Evolutionary conservation across 805 yeast species (phyloP).

Genomic region (Torulaspora maleeae): DNA sequence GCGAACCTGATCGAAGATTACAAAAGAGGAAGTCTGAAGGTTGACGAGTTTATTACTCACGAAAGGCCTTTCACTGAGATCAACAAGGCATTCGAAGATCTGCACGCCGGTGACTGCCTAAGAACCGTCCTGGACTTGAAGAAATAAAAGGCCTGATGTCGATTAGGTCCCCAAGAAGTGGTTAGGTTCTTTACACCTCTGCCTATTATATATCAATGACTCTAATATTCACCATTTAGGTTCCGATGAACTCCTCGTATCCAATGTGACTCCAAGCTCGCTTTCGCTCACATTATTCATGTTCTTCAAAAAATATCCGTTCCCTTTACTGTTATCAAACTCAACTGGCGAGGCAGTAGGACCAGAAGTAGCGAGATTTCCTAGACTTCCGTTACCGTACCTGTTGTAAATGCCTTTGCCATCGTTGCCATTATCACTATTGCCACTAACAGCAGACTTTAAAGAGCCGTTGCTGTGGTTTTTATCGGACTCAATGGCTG

Average conservation of each 20-base stretch:
- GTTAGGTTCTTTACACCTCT: neutral
- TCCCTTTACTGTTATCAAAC: constrained; percentile 12
- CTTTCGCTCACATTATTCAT: constrained; percentile 5
- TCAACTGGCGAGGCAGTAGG: constrained; percentile 8
- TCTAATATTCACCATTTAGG: constrained; percentile 17
- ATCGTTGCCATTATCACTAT: constrained; percentile 12
- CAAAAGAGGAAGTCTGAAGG: constrained; percentile 72
- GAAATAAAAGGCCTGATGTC: constrained; percentile 7
- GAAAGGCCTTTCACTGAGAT: constrained; percentile 72
- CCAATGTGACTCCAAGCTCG: constrained; percentile 21
- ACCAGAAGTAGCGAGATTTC: constrained; percentile 12
- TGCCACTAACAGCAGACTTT: constrained; percentile 5
- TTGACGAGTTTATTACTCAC: constrained; percentile 94
- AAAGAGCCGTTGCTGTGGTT: constrained; percentile 5
- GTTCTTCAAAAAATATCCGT: constrained; percentile 8
- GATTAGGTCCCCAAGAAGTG: neutral
- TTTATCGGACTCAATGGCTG: constrained; percentile 12
- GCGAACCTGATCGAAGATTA: constrained; percentile 87
- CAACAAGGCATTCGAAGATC: constrained; percentile 87
- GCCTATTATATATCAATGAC: neutral
- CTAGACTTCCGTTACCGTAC: constrained; percentile 11
- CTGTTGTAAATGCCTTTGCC: constrained; percentile 13
- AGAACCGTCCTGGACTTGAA: constrained; percentile 73
- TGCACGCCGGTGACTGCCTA: constrained; percentile 90
- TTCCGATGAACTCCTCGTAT: constrained; percentile 23